Evolutionary conservation across 208 protist genomes (phyloP).

Genomic region (Trypanosoma platydactyli): DNA sequence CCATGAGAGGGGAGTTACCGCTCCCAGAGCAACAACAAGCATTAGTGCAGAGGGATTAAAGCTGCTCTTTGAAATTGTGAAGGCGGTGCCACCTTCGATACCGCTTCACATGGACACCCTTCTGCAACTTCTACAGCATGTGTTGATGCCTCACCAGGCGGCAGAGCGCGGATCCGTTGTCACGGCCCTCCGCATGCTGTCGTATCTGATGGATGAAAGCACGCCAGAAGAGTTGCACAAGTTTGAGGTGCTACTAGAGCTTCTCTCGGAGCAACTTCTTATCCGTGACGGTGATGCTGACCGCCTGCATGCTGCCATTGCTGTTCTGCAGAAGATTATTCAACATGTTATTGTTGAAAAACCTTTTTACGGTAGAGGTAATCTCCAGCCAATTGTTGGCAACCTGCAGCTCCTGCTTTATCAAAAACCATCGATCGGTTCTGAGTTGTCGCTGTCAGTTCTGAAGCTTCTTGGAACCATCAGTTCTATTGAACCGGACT

Average conservation of each 20-base stretch:
- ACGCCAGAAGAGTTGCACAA: constrained; percentile 50
- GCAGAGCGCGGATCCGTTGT: constrained; percentile 51
- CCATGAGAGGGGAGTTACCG: neutral
- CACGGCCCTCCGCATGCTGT: constrained; percentile 57
- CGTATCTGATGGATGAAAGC: constrained; percentile 71
- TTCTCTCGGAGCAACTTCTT: constrained; percentile 64
- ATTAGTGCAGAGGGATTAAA: constrained; percentile 29
- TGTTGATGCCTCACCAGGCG: constrained; percentile 36
- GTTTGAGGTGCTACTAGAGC: constrained; percentile 62
- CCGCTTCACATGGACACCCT: constrained; percentile 46
- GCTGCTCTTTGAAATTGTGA: constrained; percentile 40
- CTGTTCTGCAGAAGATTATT: constrained; percentile 64
- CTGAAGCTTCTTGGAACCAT: constrained; percentile 79
- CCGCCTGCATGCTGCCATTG: constrained; percentile 51
- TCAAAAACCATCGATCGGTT: constrained; percentile 68
- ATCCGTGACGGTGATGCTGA: constrained; percentile 56
- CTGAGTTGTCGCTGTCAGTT: constrained; percentile 66
- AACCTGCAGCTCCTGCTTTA: constrained; percentile 73
- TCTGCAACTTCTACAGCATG: constrained; percentile 36
- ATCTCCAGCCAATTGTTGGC: constrained; percentile 45
- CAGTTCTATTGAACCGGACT: constrained; percentile 63
- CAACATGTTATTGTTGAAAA: constrained; percentile 42
- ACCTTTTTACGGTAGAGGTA: constrained; percentile 22
- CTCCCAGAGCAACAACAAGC: neutral
- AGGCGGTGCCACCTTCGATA: constrained; percentile 37